Percentiles rank a stretch among this genome's conserved stretches.
phyloP scores from a whole-genome alignment of 2,329 filamentous ascomycete species.

The Fusarium staphyleae region DNA sequence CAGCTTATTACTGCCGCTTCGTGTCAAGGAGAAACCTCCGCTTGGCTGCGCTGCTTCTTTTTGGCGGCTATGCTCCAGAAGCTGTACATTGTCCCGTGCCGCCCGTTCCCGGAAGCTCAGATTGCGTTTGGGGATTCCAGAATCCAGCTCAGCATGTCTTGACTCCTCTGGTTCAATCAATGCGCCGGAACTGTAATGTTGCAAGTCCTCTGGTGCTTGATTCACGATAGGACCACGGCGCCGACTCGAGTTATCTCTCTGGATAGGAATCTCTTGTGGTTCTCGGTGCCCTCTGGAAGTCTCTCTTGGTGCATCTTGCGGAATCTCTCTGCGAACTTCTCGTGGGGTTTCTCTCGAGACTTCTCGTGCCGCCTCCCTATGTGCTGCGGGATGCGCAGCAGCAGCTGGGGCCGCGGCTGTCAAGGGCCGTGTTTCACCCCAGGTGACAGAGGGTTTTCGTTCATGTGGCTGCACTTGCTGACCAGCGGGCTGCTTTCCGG shows the following conservation, averaged over 20 bases:
- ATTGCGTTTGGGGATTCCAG: slow-evolving; percentile 59
- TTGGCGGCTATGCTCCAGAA: slow-evolving; percentile 42
- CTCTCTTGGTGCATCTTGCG: slow-evolving; percentile 21
- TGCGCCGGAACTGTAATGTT: slow-evolving; percentile 30
- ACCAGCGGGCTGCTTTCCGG: slow-evolving; percentile 36
- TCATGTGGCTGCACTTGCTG: slow-evolving; percentile 35
- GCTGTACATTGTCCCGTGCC: slow-evolving; percentile 52
- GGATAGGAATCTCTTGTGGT: slow-evolving; percentile 22
- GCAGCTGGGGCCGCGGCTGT: slow-evolving; percentile 20
- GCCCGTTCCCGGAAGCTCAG: slow-evolving; percentile 68
- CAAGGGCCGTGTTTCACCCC: slow-evolving; percentile 28
- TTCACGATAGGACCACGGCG: slow-evolving; percentile 32
- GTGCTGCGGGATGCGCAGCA: slow-evolving; percentile 18
- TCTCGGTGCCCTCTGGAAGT: slow-evolving; percentile 28
- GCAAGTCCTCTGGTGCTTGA: slow-evolving; percentile 29
- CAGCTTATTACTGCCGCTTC: slow-evolving; percentile 65
- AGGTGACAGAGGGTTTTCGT: slow-evolving; percentile 31
- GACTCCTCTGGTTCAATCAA: slow-evolving; percentile 35
- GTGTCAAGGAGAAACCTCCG: slow-evolving; percentile 50
- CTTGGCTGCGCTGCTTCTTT: slow-evolving; percentile 41
- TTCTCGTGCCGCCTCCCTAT: slow-evolving; percentile 27
- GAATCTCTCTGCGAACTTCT: slow-evolving; percentile 16
- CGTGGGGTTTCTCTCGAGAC: slow-evolving; percentile 7
- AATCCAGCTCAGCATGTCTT: slow-evolving; percentile 31
- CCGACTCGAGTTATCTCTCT: slow-evolving; percentile 29